Base-by-base conservation (phyloP, 805 yeast genomes). In the Wickerhamomyces chaumierensis region DNA sequence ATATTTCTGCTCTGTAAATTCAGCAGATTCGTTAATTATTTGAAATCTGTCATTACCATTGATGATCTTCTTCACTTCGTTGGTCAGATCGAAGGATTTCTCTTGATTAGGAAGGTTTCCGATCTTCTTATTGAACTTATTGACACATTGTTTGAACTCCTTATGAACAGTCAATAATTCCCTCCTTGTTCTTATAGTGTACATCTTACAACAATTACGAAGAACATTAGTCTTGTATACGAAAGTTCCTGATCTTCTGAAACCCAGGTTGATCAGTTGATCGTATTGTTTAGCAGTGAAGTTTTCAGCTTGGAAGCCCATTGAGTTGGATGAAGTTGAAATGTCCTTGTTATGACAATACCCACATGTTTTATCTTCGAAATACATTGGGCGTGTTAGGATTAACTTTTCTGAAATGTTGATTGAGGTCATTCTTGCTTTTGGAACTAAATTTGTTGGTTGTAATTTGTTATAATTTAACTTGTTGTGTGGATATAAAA, bases 121-220 rank as follows among this genome's bases (percentile, higher is more conserved):
- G 32, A 46, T 34, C 12, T 41, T 35, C 3, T 34, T 43, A 25
- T 46, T 67, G 48, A 84, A 81, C 45, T 80, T 64, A 48, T 81
- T 83, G 4, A 85, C 53, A 3, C 69, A 66, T 41, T 77, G 75
- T 31, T 86, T 67, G 40, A 78, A 79, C 36, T 83, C 88, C 52
- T 84, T 85, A 18, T 66, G 60, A 5, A 78, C 55, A 29, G 65
- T 63, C 47, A 78, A 66, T 19, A 56, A 49, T 0, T 51, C 52
- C 15, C 71, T 57, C 18, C 63, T 63, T 0, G 94, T 77, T 38
- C 96, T 57, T 15, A 87, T 83, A 0, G 95, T 80, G 54, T 75
- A 84, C 56, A 78, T 68, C 17, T 88, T 67, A 49, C 96, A 87
- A 53, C 96, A 87, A 33, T 75, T 74, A 31, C 87, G 57, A 23